Base-by-base conservation (phyloP, 139 green algal genomes). In the Pycnococcus provasolii region DNA sequence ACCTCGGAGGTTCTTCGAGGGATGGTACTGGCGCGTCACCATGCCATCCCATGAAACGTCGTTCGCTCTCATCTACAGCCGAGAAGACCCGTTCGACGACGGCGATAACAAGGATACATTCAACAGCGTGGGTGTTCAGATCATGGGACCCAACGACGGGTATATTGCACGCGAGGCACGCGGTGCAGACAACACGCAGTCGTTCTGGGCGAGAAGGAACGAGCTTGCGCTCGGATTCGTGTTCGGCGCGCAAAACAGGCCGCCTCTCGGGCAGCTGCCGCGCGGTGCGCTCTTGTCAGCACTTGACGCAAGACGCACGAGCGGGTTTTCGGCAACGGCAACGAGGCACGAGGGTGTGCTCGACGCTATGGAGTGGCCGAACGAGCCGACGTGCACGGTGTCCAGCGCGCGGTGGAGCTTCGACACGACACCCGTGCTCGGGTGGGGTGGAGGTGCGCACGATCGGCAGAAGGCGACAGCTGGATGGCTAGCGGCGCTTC, bases 11-110 rank as follows among this genome's bases (percentile, higher is more conserved):
- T 96, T 96, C 76, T 95, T 96, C 70, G 92, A 98, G 70, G 92
- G 92, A 1, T 98, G 92, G 92, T 98, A 98, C 74, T 96, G 87
- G 65, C 45, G 55, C 68, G 81, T 97, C 1, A 86, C 82, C 2
- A 72, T 97, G 7, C 88, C 90, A 1, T 85, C 89, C 2, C 78
- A 77, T n/a, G 76, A 77, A 9, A 66, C 94, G 47, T 91, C 81
- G 76, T 97, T 97, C 76, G 91, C 91, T 0, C 79, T 94, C 41
- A 97, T 97, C 53, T 97, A 96, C 79, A 90, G 82, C 2, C 77
- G 96, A 0, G 91, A 97, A 65, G 84, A 97, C 75, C 91, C 90
- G 4, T 53, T 8, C 60, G 42, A 41, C 45, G 11, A n/a, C 6
- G 39, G 26, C 26, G 26, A 26, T 26, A 26, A 26, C 26, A 26